Evolutionary conservation across 345 rosid species (phyloP).

Genomic region (Aquilaria yunnanensis): DNA sequence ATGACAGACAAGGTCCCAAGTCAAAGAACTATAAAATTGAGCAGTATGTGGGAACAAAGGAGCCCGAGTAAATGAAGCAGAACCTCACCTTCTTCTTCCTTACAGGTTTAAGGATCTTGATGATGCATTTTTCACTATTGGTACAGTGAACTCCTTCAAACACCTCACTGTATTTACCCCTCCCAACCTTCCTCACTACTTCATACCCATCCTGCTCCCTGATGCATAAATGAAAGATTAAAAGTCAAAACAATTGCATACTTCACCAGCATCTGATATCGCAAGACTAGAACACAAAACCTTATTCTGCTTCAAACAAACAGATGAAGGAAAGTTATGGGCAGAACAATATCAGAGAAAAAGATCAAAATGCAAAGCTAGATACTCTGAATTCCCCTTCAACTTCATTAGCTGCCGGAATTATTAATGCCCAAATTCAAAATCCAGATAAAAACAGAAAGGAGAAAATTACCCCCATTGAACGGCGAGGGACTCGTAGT

Average conservation of each 20-base stretch:
- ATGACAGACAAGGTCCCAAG: too few relatives aligned
- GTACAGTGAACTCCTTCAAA: constrained; percentile 88
- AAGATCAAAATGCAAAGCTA: neutral
- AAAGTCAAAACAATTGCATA: neutral
- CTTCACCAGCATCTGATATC: constrained; percentile 1
- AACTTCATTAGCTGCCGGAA: constrained; percentile 5
- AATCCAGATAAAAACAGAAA: neutral
- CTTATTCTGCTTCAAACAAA: neutral
- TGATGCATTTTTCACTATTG: constrained; percentile 73
- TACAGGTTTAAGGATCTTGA: constrained; percentile 96
- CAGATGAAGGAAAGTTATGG: neutral
- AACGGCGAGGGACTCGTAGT: constrained; percentile 67
- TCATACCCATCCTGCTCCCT: constrained; percentile 96
- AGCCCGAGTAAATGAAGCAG: neutral
- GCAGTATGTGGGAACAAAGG: neutral
- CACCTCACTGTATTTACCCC: constrained; percentile 95
- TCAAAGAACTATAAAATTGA: too few relatives aligned
- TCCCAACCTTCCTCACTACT: constrained; percentile 95
- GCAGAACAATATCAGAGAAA: neutral
- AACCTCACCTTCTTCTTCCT: constrained; percentile 91
- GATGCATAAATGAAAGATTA: constrained; percentile 12
- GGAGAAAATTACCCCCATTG: constrained; percentile 69
- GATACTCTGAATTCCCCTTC: constrained; percentile 5
- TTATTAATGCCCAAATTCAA: neutral
- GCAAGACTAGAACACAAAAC: neutral